These are phyloP conservation scores for Chernovozyma sophiae-reginae DNA, from an alignment of 1,139 yeast genomes.

Conservation along the genomic window DNA sequence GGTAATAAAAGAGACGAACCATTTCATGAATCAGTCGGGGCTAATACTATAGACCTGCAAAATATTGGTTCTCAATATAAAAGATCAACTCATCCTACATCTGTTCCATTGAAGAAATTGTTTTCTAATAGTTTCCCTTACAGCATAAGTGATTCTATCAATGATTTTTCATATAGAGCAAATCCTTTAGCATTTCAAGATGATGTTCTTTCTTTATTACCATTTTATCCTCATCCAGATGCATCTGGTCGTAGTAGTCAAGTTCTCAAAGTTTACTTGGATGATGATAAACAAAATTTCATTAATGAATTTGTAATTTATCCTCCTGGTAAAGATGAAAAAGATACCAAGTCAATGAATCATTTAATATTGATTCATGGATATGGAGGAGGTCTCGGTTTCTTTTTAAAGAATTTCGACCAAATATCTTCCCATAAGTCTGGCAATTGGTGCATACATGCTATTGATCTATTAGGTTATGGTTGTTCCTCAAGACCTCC, in stretches of 20 bases:
- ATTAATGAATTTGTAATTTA: slow-evolving; percentile 64
- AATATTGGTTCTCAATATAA: slow-evolving; percentile 18
- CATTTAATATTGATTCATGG: slow-evolving; percentile 72
- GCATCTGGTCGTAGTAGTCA: slow-evolving; percentile 26
- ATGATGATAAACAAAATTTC: slow-evolving; percentile 35
- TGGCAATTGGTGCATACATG: slow-evolving; percentile 60
- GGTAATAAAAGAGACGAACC: background rate
- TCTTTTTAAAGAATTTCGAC: slow-evolving; percentile 59
- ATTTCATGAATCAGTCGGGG: background rate
- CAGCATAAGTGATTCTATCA: slow-evolving; percentile 44
- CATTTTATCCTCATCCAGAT: slow-evolving; percentile 36
- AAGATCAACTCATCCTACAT: slow-evolving; percentile 59
- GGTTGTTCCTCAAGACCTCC: slow-evolving; percentile 69
- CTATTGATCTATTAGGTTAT: slow-evolving; percentile 71
- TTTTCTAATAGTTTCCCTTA: slow-evolving; percentile 57
- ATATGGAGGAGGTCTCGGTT: slow-evolving; percentile 76
- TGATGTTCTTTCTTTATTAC: slow-evolving; percentile 42
- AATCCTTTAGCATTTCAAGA: slow-evolving; percentile 48
- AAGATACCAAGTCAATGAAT: slow-evolving; percentile 24
- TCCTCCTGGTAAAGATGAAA: slow-evolving; percentile 36
- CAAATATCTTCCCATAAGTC: slow-evolving; percentile 22
- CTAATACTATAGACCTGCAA: background rate
- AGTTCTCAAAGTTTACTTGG: slow-evolving; percentile 36
- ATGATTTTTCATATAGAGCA: slow-evolving; percentile 43
- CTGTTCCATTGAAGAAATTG: slow-evolving; percentile 52